Base-by-base conservation (phyloP, 768 basidiomycete species). In the Tulasnella sp. region DNA sequence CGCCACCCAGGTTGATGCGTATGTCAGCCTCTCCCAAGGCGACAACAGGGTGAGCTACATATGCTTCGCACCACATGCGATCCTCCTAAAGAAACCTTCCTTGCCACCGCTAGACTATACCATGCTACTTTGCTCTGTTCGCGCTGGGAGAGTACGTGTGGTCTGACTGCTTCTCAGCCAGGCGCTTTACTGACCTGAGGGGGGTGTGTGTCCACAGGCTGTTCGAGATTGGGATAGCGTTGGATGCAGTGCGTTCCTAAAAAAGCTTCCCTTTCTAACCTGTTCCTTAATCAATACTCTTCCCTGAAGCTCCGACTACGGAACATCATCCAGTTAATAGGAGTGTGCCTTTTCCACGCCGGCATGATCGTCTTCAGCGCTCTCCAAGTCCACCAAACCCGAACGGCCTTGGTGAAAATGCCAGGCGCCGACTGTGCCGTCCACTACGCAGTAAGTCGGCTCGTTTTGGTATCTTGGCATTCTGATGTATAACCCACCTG, bases 111-210 rank as follows among this genome's bases (percentile, higher is more conserved):
- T 73, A 93, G 91, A 94, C 93, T 16, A 83, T 94, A 75, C 91
- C 93, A 79, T 94, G 93, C 84, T 95, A 94, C 83, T 89, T 95
- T 6, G 92, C 92, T 3, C 86, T 95, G 9, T 95, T 94, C 83
- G 90, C 91, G 35, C 86, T 95, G 13, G 94, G 92, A 77, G 93
- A 93, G 93, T 94, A 82, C 73, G 89, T 84, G 48, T 51, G 74
- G 20, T 71, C 46, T 70, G 57, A 42, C 51, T 39, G n/a, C 74
- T 48, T 74, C 26, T 37, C 32, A 44, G 55, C 44, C 39, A 23
- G 78, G 29, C 44, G 37, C 35, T 5, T 32, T 46, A n/a, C 32
- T 44, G 35, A 51, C 35, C 46, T 57, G 75, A 73, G 72, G 40
- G 40, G 40, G 13, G 78, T 37, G 23, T 57, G 10, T 16, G 40